phyloP scores from a whole-genome alignment of 495 filamentous ascomycete genomes.

The Penicillium longicatenatum region DNA sequence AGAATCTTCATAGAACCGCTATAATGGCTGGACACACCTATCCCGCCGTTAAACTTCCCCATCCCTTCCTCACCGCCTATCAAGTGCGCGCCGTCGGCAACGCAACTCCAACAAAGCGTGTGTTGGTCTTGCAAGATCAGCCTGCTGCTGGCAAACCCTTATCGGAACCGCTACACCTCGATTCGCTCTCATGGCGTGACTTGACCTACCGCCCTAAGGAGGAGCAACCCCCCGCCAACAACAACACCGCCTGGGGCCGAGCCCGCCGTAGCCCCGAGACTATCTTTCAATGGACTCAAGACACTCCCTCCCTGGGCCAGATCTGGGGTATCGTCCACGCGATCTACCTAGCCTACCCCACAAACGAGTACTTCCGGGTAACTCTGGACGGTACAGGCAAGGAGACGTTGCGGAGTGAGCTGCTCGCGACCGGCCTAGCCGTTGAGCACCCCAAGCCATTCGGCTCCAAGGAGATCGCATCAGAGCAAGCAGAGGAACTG shows the following conservation, averaged over 20 bases:
- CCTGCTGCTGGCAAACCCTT: constrained; percentile 26
- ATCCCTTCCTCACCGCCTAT: constrained; percentile 34
- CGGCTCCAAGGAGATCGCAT: constrained; percentile 22
- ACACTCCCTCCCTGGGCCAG: constrained; percentile 55
- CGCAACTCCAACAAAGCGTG: constrained; percentile 23
- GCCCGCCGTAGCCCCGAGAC: constrained; percentile 41
- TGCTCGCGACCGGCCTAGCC: constrained; percentile 54
- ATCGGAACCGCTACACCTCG: constrained; percentile 34
- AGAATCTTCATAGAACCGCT: not conserved
- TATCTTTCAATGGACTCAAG: constrained; percentile 40
- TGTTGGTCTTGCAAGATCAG: constrained; percentile 31
- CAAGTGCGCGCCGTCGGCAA: constrained; percentile 29
- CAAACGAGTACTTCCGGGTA: constrained; percentile 56
- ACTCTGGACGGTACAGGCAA: constrained; percentile 41
- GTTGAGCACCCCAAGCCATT: constrained; percentile 47
- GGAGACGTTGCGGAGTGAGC: constrained; percentile 46
- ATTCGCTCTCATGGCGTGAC: constrained; percentile 36
- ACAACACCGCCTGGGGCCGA: constrained; percentile 51
- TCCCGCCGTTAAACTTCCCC: constrained; percentile 33
- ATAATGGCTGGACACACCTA: constrained; percentile 26
- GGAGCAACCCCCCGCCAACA: constrained; percentile 31
- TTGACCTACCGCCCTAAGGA: constrained; percentile 24
- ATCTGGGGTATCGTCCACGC: constrained; percentile 65
- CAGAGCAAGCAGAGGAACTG: constrained; percentile 26
- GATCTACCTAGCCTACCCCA: constrained; percentile 55